phyloP scores from a whole-genome alignment of 192 early-diverging fungal genomes.

The Coemansia reversa region DNA sequence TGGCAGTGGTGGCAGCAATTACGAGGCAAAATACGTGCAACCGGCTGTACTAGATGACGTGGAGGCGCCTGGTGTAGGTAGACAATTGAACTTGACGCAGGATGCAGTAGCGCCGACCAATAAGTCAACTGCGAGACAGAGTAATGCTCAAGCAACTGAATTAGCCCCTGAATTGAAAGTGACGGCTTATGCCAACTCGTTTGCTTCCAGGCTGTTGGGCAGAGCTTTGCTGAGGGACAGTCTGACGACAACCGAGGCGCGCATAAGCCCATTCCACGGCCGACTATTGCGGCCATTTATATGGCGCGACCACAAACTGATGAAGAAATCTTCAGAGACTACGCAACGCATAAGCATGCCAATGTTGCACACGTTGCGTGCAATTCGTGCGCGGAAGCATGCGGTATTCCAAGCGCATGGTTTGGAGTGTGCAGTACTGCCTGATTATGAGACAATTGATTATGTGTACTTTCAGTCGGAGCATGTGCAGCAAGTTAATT shows the following conservation, averaged over 20 bases:
- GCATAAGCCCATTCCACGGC: slow-evolving; percentile 70
- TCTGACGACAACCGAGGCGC: slow-evolving; percentile 57
- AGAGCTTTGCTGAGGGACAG: slow-evolving; percentile 56
- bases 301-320: slow-evolving; percentile 60
- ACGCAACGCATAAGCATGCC: slow-evolving; percentile 39
- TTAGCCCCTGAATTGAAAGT: slow-evolving; percentile 5
- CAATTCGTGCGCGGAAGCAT: slow-evolving; percentile 40
- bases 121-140: background rate
- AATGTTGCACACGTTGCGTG: slow-evolving; percentile 29
- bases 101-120: background rate
- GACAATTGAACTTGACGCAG: background rate
- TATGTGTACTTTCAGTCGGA: slow-evolving; percentile 73
- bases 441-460: slow-evolving; percentile 62
- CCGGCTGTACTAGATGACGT: background rate
- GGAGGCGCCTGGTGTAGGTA: background rate
- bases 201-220: slow-evolving; percentile 73
- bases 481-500: slow-evolving; percentile 75
- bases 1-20: background rate
- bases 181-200: slow-evolving; percentile 70
- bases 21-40: slow-evolving; percentile 29
- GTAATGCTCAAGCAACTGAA: background rate
- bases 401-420: slow-evolving; percentile 23
- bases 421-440: background rate
- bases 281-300: slow-evolving; percentile 79
- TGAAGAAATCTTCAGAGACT: slow-evolving; percentile 21